Evolutionary conservation across 257 asterid genomes (phyloP).

Genomic region (Rubia yunnanensis): DNA sequence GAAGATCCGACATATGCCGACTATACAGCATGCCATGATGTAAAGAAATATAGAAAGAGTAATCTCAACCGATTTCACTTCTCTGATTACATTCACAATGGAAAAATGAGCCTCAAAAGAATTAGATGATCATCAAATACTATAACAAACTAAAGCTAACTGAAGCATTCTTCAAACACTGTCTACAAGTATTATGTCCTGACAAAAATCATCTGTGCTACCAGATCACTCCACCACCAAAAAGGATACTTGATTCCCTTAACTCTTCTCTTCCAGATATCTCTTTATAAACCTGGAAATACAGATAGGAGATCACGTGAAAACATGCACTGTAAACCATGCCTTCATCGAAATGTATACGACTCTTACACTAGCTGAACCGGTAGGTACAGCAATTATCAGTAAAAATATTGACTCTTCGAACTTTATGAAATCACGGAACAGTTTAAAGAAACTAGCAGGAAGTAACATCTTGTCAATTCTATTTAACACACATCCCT

Average conservation of each 20-base stretch:
- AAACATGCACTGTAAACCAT: neutral
- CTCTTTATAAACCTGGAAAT: slow-evolving; percentile 28
- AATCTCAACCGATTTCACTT: neutral
- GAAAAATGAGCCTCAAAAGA: slow-evolving; percentile 28
- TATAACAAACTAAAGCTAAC: slow-evolving; percentile 24
- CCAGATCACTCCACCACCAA: slow-evolving; percentile 46
- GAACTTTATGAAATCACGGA: neutral
- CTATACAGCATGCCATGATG: neutral
- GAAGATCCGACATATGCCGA: no score
- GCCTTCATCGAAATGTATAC: neutral
- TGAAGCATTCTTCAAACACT: slow-evolving; percentile 23
- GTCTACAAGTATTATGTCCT: slow-evolving; percentile 21
- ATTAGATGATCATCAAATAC: slow-evolving; percentile 12
- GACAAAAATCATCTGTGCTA: slow-evolving; percentile 40
- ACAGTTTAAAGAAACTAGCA: neutral
- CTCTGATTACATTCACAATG: slow-evolving; percentile 23
- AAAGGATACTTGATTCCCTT: slow-evolving; percentile 37
- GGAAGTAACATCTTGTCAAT: neutral
- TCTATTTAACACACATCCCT: neutral
- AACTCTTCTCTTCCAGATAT: slow-evolving; percentile 17
- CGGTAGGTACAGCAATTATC: no score
- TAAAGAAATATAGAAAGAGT: neutral
- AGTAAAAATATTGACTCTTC: neutral
- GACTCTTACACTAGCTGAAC: neutral
- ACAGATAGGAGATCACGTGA: neutral